phyloP scores from a whole-genome alignment of 371 early-diverging fungal genomes.

The Mucor piriformis region DNA sequence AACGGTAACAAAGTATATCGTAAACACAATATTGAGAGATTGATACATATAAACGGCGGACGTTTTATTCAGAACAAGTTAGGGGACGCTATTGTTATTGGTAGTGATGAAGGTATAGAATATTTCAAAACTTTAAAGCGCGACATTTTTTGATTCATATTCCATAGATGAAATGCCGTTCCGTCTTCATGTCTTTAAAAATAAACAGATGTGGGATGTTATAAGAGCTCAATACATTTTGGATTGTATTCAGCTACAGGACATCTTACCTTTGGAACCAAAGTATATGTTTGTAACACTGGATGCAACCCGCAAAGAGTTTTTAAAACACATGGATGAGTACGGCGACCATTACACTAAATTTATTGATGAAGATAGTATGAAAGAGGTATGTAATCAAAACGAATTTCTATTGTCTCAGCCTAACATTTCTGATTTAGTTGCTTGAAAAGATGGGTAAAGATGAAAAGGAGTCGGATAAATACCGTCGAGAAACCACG shows the following conservation, averaged over 20 bases:
- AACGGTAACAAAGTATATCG: conserved; percentile 5
- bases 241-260: conserved; percentile 58
- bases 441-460: conserved; percentile 5
- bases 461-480: neutral
- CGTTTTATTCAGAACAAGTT: conserved; percentile 52
- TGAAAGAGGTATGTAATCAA: conserved; percentile 5
- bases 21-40: conserved; percentile 56
- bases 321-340: conserved; percentile 59
- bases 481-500: neutral
- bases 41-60: conserved; percentile 69
- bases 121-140: neutral
- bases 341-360: conserved; percentile 73
- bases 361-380: conserved; percentile 45
- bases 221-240: conserved; percentile 41
- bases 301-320: conserved; percentile 39
- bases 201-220: neutral
- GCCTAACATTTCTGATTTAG: no score
- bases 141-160: neutral
- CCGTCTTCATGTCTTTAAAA: neutral
- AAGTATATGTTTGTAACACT: conserved; percentile 70
- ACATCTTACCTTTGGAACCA: conserved; percentile 58
- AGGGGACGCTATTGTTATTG: conserved; percentile 33
- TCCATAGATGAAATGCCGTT: neutral
- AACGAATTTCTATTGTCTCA: neutral
- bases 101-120: conserved; percentile 50